Base-by-base conservation (phyloP, 2,329 filamentous ascomycete genomes). In the Sclerotinia trifoliorum region DNA sequence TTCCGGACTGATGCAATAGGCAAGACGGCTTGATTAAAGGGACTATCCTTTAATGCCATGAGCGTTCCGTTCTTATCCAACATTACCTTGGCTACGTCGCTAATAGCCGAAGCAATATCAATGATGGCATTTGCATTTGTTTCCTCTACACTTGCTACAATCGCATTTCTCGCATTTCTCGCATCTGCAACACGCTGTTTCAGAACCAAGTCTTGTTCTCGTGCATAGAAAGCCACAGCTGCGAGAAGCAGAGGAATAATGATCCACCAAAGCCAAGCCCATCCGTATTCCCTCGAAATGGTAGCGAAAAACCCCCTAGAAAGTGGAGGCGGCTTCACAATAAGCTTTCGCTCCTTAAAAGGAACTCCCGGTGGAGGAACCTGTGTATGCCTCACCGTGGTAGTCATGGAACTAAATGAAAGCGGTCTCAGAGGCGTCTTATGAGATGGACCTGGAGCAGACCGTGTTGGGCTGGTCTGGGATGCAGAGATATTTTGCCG, bases 211-310 rank as follows among this genome's bases (percentile, higher is more conserved):
- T 11, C 5, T 6, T n/a, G 5, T 6, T 13, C 21, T n/a, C 29
- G 7, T 15, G 44, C 6, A 39, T 24, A 35, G 5, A 51, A 3
- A 5, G 15, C 13, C 2, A 24, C 4, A 8, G n/a, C 13, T 11
- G 4, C 2, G 46, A 62, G 4, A 1, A 39, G 5, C 3, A 39
- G 7, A 11, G 29, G 7, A 39, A 39, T 10, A 2, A 51, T 3
- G 11, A 51, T 29, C 44, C 29, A 62, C 46, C 44, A 51, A 35
- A 62, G 13, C 58, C 58, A 62, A n/a, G 7, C 10, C 58, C 58
- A 51, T 3, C 58, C 58, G 26, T 51, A 39, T 24, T 62, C 58
- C n/a, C 58, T 49, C 29, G 29, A 24, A 17, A 62, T 39, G 15
- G 46, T 62, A 24, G 48, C 46, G 5, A 39, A 24, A 13, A 62